Base-by-base conservation (phyloP, 2,329 filamentous ascomycete species). In the Penicillium thymicola region DNA sequence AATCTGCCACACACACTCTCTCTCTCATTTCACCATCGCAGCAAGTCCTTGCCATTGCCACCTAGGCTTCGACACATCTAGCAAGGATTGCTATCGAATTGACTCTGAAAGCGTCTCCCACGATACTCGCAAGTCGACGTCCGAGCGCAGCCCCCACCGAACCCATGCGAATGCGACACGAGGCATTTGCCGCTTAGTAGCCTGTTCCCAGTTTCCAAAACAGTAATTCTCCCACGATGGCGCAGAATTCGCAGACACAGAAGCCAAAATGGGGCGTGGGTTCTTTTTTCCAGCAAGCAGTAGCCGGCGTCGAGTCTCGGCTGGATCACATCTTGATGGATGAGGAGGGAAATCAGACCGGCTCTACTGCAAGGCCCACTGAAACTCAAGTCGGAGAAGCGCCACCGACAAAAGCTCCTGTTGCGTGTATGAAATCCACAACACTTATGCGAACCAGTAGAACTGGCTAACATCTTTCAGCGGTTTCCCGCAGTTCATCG, bases 251-350 rank as follows among this genome's bases (percentile, higher is more conserved):
- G 7, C 67, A 69, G 21, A 76, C 75, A 54, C 63, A 84, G 64
- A 78, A 82, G 59, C 83, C 83, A 49, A 83, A 83, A 85, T 92
- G 89, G 89, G 89, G 88, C 44, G 86, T 76, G 47, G 72, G 73
- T 13, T 72, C 85, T 32, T 88, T 96, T 71, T 82, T 97, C 58
- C 89, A 92, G 63, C 90, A 93, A 75, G 92, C 93, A 61, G 91
- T 97, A 59, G 92, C 92, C 53, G 92, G 92, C 59, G 89, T 99
- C 56, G 94, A 99, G 77, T 95, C 92, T 58, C 87, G 90, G 42
- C 83, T 99, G 58, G 94, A 99, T 73, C 92, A 85, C 48, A 96
- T 99, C 57, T 82, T 99, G 59, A 86, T 91, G 52, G 92, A 97
- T 64, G 86, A 90, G 54, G 85, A 88, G 42, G 83, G 84, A n/a